Evolutionary conservation across 2,329 filamentous ascomycete genomes (phyloP).

Genomic region (Akanthomyces uredinophilus): DNA sequence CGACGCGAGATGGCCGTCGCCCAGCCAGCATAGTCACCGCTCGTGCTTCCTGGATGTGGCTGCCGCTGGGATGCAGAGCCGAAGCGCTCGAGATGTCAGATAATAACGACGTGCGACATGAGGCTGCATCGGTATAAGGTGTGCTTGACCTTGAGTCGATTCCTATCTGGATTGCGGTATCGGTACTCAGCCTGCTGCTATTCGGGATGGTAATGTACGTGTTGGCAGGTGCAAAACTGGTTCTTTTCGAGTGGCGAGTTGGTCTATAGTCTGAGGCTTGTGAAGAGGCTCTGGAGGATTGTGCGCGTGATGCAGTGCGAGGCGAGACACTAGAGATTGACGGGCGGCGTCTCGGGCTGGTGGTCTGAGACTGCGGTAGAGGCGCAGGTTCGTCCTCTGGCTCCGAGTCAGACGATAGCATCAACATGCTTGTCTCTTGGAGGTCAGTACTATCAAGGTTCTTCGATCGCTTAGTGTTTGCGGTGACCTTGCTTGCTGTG

Average conservation of each 20-base stretch:
- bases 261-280: constrained; percentile 5
- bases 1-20: constrained; percentile 20
- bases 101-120: constrained; percentile 7
- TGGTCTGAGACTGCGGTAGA: background rate
- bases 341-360: background rate
- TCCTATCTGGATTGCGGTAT: constrained; percentile 1
- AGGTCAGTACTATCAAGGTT: background rate
- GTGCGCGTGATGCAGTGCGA: background rate
- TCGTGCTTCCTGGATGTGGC: constrained; percentile 35
- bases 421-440: constrained; percentile 9
- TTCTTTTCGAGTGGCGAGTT: constrained; percentile 33
- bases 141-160: constrained; percentile 22
- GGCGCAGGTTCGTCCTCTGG: background rate
- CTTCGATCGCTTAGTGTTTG: constrained; percentile 2
- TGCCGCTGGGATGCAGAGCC: constrained; percentile 10
- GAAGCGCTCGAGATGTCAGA: background rate
- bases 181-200: background rate
- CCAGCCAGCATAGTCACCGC: constrained; percentile 33
- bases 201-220: constrained; percentile 40
- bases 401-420: constrained; percentile 11
- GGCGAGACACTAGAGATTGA: background rate
- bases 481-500: background rate
- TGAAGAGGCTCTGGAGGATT: background rate
- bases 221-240: constrained; percentile 36
- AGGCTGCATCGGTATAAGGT: constrained; percentile 13